Conservation (phyloP, 1,139 yeast species). For the Yamadazyma songkhlaensis region DNA sequence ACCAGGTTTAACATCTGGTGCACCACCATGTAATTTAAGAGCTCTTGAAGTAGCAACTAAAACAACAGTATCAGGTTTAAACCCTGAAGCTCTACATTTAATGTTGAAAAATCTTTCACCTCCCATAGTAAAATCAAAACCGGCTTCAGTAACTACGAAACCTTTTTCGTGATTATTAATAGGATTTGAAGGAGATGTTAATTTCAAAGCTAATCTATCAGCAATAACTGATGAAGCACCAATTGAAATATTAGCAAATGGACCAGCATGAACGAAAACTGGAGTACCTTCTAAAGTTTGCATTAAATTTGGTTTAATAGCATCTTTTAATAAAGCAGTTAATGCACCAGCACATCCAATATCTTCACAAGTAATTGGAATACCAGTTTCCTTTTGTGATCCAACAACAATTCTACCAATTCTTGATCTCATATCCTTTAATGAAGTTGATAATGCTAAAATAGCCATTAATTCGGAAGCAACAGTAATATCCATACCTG, state of each 20-base stretch:
- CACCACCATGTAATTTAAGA: slow-evolving; percentile 79
- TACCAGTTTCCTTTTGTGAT: slow-evolving; percentile 53
- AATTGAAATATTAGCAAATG: slow-evolving; percentile 81
- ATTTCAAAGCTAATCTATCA: slow-evolving; percentile 68
- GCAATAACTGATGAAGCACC: slow-evolving; percentile 84
- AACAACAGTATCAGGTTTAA: slow-evolving; percentile 70
- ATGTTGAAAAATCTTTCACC: slow-evolving; percentile 82
- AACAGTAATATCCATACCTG: slow-evolving; percentile 81
- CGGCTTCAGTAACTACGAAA: slow-evolving; percentile 80
- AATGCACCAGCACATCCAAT: slow-evolving; percentile 80
- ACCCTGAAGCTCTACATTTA: slow-evolving; percentile 74
- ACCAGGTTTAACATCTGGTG: slow-evolving; percentile 81
- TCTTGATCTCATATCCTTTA: slow-evolving; percentile 66
- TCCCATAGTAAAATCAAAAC: slow-evolving; percentile 87
- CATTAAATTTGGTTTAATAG: slow-evolving; percentile 82
- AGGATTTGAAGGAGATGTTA: slow-evolving; percentile 50
- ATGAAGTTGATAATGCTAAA: slow-evolving; percentile 64
- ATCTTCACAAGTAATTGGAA: slow-evolving; percentile 74
- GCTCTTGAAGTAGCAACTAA: slow-evolving; percentile 81
- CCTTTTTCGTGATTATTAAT: slow-evolving; percentile 48
- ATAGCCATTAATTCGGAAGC: slow-evolving; percentile 85
- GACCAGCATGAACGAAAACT: slow-evolving; percentile 83
- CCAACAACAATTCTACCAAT: slow-evolving; percentile 74
- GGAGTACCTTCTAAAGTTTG: slow-evolving; percentile 86
- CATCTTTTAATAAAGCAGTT: slow-evolving; percentile 74